Percentiles rank a stretch among this genome's conserved stretches.
Evolutionary conservation across 176 grass and related monocot species (phyloP).

Genomic region (Musa troglodytarum): DNA sequence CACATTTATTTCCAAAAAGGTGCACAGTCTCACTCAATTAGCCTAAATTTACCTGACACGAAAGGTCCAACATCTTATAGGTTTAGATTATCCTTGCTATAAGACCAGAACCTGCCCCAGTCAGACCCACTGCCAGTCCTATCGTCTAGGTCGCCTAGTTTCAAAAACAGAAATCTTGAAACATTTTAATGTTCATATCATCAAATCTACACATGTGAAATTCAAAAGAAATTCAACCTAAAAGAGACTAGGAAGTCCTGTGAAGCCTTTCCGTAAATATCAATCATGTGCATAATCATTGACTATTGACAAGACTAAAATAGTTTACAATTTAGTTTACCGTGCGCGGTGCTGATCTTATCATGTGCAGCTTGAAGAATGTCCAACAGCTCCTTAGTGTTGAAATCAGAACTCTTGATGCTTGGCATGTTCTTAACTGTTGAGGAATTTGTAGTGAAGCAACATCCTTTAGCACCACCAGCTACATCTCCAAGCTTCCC

Average conservation of each 20-base stretch:
- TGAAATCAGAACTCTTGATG: constrained; percentile 28
- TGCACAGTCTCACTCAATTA: neutral
- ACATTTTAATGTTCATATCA: too few species aligned
- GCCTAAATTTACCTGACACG: neutral
- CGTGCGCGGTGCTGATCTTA: constrained; percentile 44
- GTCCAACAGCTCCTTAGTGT: constrained; percentile 42
- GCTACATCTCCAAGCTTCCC: constrained; percentile 33
- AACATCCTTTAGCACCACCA: constrained; percentile 17
- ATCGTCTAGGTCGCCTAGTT: too few species aligned
- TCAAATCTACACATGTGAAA: too few species aligned
- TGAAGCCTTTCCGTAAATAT: constrained; percentile 14
- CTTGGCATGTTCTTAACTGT: constrained; percentile 4
- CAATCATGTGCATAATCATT: constrained; percentile 16
- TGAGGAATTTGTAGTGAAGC: constrained; percentile 7
- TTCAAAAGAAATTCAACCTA: neutral
- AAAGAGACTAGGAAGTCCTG: neutral
- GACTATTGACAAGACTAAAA: neutral
- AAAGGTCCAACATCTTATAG: neutral
- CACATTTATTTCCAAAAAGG: too few species aligned
- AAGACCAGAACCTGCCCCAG: too few species aligned
- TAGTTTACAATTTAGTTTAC: constrained; percentile 33
- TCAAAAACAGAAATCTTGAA: too few species aligned
- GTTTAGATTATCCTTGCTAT: too few species aligned
- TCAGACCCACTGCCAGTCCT: too few species aligned
- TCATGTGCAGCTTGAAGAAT: constrained; percentile 51